Conservation (phyloP, 768 basidiomycete genomes). For the Tremella fuciformis region DNA sequence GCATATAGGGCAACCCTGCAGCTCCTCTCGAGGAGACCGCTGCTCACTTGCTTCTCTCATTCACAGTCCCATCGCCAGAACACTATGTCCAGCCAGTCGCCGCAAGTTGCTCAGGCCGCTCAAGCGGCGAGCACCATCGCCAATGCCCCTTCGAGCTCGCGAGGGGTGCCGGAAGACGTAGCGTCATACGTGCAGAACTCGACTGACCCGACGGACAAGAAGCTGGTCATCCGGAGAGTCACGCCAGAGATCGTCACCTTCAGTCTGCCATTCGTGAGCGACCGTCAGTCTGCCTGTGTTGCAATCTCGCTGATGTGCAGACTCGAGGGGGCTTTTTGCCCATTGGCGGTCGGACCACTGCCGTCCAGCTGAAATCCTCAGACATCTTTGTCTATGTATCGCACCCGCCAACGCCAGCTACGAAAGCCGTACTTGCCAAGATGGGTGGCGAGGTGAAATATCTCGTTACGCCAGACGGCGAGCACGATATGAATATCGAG, state of each 20-base stretch:
- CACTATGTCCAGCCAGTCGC: too few relatives aligned
- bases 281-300: neutral
- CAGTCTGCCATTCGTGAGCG: slow-evolving; percentile 52
- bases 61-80: too few relatives aligned
- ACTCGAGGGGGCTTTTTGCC: slow-evolving; percentile 66
- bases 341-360: slow-evolving; percentile 79
- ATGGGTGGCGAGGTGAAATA: slow-evolving; percentile 58
- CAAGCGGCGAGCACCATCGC: too few relatives aligned
- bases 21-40: too few relatives aligned
- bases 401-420: slow-evolving; percentile 65
- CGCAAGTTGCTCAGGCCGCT: too few relatives aligned
- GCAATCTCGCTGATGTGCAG: slow-evolving; percentile 35
- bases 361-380: slow-evolving; percentile 62
- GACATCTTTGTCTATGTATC: slow-evolving; percentile 82
- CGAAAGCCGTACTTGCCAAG: slow-evolving; percentile 62
- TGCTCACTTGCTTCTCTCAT: too few relatives aligned
- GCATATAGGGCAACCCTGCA: too few relatives aligned
- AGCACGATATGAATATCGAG: slow-evolving; percentile 52
- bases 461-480: slow-evolving; percentile 52
- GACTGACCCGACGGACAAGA: slow-evolving; percentile 33
- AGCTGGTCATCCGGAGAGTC: slow-evolving; percentile 49
- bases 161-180: too few relatives aligned
- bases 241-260: slow-evolving; percentile 50
- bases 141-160: too few relatives aligned
- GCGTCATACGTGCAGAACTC: too few relatives aligned